phyloP scores from a whole-genome alignment of 208 protist genomes.

The Leishmania gerbilli region DNA sequence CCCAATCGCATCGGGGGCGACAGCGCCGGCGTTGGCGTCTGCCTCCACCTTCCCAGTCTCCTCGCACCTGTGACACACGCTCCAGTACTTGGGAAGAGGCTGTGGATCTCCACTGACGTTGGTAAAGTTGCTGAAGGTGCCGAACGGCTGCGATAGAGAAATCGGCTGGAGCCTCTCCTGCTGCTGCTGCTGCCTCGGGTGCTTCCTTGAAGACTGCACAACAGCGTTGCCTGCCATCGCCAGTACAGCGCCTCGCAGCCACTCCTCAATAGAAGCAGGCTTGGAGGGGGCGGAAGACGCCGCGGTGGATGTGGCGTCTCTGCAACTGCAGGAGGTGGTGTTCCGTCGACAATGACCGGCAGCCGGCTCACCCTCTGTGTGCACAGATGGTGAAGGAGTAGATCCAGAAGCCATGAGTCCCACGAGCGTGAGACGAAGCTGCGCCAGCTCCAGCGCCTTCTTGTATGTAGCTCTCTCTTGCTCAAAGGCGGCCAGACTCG shows the following conservation, averaged over 20 bases:
- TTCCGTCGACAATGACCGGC: neutral
- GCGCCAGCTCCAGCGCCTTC: neutral
- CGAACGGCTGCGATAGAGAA: neutral
- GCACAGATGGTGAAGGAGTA: neutral
- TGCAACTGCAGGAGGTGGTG: neutral
- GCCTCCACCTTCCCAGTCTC: neutral
- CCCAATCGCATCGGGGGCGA: neutral
- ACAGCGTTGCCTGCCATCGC: slow-evolving; percentile 65
- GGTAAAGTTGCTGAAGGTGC: neutral
- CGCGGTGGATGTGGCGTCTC: neutral
- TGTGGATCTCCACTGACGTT: neutral
- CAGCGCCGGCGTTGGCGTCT: neutral
- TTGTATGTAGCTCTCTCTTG: neutral
- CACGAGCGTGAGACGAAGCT: neutral
- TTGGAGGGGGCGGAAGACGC: neutral
- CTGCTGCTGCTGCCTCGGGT: neutral
- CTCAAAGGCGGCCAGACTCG: neutral
- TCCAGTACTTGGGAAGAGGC: neutral
- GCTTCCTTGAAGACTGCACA: slow-evolving; percentile 21
- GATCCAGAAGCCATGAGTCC: neutral
- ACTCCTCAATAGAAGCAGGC: slow-evolving; percentile 26
- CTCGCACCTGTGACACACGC: neutral
- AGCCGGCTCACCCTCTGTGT: neutral
- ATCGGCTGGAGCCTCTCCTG: neutral
- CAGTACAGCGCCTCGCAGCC: slow-evolving; percentile 47